phyloP scores from a whole-genome alignment of 208 protist genomes.

The Trypanosomatidae sp. region DNA sequence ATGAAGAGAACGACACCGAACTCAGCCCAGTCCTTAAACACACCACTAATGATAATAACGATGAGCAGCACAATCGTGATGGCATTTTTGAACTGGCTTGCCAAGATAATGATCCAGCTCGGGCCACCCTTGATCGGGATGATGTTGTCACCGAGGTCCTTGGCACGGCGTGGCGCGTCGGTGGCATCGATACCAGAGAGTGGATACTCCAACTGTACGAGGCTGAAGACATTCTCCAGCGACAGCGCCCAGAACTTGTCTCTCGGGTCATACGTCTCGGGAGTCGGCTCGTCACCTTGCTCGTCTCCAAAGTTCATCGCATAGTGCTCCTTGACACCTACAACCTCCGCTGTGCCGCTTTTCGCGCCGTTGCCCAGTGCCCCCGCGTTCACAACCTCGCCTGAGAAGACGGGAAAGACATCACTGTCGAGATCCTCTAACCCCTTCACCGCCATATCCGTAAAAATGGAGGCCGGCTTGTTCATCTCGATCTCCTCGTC shows the following conservation, averaged over 20 bases:
- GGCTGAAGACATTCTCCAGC: slow-evolving; percentile 64
- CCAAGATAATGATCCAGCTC: slow-evolving; percentile 65
- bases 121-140: slow-evolving; percentile 81
- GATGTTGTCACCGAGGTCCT: slow-evolving; percentile 72
- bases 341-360: not conserved
- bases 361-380: not conserved
- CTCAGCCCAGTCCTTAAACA: slow-evolving; percentile 88
- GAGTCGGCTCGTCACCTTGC: slow-evolving; percentile 57
- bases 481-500: slow-evolving; percentile 14
- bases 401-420: not conserved
- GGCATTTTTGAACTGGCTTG: slow-evolving; percentile 79
- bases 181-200: slow-evolving; percentile 40
- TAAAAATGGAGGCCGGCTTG: not conserved
- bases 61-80: slow-evolving; percentile 86
- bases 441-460: not conserved
- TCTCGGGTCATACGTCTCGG: slow-evolving; percentile 49
- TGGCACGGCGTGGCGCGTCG: slow-evolving; percentile 54
- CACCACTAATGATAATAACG: slow-evolving; percentile 76
- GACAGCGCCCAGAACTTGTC: slow-evolving; percentile 76
- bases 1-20: slow-evolving; percentile 84
- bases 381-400: slow-evolving; percentile 3
- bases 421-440: slow-evolving; percentile 1
- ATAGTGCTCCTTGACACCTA: slow-evolving; percentile 20
- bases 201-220: slow-evolving; percentile 70
- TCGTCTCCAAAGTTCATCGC: slow-evolving; percentile 58